Evolutionary conservation across 345 rosid species (phyloP), one percentile per base, ranked within the genome.

Genomic region (Murraya paniculata): DNA sequence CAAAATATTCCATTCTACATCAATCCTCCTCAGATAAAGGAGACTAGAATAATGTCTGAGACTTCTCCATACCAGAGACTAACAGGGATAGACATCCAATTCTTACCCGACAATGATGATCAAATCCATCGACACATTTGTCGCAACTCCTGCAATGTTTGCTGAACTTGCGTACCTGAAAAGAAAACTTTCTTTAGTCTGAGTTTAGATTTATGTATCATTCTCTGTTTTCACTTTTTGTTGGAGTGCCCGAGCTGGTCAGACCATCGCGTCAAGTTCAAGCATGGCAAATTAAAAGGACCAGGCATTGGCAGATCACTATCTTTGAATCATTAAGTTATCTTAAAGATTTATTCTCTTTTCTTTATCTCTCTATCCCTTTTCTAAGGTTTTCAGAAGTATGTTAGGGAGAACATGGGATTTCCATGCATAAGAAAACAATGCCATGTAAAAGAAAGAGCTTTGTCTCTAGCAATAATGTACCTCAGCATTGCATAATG

Each of bases 71-170:
- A 24, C 31, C 1, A 3, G 73, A 66, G 31, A 68, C 24, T 69
- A 74, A 73, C 24, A 64, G 19, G 38, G 41, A 80, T 55, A 45
- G 68, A 64, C 25, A 13, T 70, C 41, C 60, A 59, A 61, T 71
- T 78, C 94, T 85, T 83, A 95, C 98, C 82, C 96, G 92, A 76
- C 99, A 95, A 84, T 95, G 98, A 82, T 95, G 99, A 86, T 95
- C 99, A 88, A 95, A 93, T 82, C 96, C 97, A 86, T 93, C 98
- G 61, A 95, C 93, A 66, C 99, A 95, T 79, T 95, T 95, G 84
- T 89, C 91, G 76, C 99, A 95, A 78, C 94, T 93, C 87, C 99
- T 84, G 85, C 99, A 95, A 83, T 95, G 98, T 87, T 93, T 95
- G 91, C 99, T 95, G 77, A 92, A 91, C 83, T 91, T 91, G 39